Evolutionary conservation across 768 basidiomycete species (phyloP), one percentile per base, ranked within the genome.

Genomic region (Boletus tomentosulus): DNA sequence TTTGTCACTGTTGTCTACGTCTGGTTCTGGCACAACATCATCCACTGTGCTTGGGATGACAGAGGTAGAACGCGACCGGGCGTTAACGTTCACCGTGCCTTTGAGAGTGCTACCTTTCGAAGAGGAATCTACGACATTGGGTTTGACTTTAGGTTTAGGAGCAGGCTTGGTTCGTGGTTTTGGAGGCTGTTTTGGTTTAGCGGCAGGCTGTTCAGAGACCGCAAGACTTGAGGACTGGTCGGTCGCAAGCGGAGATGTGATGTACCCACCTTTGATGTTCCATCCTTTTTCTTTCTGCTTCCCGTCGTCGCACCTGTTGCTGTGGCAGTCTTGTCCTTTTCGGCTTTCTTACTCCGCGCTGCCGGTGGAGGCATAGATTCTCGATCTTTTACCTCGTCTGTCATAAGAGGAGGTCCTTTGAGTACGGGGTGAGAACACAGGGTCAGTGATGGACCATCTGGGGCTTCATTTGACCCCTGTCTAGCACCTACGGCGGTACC

Each of bases 61-160:
- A 25, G 87, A 89, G 10, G 84, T 76, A 11, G 88, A 90, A 12
- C 87, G 78, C 31, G 88, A 91, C 28, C 87, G 78, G 0, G 73
- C 65, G 27, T 68, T 65, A 0, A 70, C 60, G 22, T 71, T 70
- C 9, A 68, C 59, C 16, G 19, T 33, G 9, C 42, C 31, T 24
- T 69, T 71, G 6, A 66, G 53, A 31, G 58, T 49, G 28, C 22
- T 49, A 34, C 35, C 43, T 50, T 68, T 71, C 25, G n/a, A 55
- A 34, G 57, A 38, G 15, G 52, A 24, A 12, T 63, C 62, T 37
- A 33, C 48, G 3, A 24, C 47, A 25, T 31, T 57, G 25, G 57
- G 42, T 52, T 60, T 65, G 10, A 43, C 30, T 51, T 71, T 74
- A 0, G 68, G 35, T 58, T 74, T 74, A 1, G 64, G 46, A 34